A percentile compares a stretch with the other conserved stretches of the same genome.
phyloP scores from a whole-genome alignment of 1,284 basidiomycete species.

The Sparassis latifolia region DNA sequence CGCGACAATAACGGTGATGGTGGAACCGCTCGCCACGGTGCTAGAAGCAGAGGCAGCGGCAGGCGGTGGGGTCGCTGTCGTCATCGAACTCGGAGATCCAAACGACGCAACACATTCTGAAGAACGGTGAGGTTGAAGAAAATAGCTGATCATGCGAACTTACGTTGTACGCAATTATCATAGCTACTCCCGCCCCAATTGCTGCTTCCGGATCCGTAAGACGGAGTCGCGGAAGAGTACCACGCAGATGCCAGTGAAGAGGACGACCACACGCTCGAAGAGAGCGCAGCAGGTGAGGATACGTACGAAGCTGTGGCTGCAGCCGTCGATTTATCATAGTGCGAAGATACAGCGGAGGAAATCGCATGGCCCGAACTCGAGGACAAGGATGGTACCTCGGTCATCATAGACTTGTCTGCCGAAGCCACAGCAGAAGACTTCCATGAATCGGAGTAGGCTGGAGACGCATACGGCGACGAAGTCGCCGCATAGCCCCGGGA shows the following conservation, averaged over 20 bases:
- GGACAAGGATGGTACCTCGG: too few species aligned
- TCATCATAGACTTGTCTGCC: background rate
- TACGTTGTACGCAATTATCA: constrained; percentile 65
- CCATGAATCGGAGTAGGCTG: too few species aligned
- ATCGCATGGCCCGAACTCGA: background rate
- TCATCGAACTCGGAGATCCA: constrained; percentile 32
- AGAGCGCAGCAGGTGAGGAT: too few species aligned
- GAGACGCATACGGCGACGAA: background rate
- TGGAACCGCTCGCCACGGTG: constrained; percentile 33
- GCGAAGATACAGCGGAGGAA: background rate
- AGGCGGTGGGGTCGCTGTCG: constrained; percentile 35
- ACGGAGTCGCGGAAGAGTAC: constrained; percentile 2
- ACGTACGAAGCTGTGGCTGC: too few species aligned
- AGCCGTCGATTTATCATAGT: too few species aligned
- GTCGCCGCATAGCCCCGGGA: background rate
- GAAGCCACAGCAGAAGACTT: constrained; percentile 3
- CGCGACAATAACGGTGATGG: constrained; percentile 71
- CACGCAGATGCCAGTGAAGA: constrained; percentile 7
- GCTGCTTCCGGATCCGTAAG: constrained; percentile 60
- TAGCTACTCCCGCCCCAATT: constrained; percentile 55
- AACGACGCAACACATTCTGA: constrained; percentile 61
- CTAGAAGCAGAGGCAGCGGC: constrained; percentile 23
- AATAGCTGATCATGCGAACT: constrained; percentile 21
- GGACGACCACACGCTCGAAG: background rate
- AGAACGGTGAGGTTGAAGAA: background rate